phyloP scores from a whole-genome alignment of 768 basidiomycete genomes.

The Xerocomellus amylosporus region DNA sequence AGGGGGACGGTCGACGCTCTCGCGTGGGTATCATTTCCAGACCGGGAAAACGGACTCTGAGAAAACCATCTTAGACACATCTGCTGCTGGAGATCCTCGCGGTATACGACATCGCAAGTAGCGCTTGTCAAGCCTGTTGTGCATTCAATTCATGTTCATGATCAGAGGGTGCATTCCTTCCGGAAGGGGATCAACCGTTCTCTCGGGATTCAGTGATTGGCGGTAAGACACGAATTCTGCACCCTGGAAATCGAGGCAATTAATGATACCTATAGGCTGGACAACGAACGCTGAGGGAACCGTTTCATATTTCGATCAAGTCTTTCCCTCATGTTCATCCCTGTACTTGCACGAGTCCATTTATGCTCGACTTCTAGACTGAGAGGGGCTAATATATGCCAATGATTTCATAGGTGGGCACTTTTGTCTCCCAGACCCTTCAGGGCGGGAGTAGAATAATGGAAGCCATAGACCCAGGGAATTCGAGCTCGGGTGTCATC shows the following conservation, averaged over 20 bases:
- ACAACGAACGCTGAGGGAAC: conserved; percentile 32
- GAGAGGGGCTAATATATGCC: background rate
- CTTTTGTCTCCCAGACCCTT: conserved; percentile 32
- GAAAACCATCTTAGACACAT: conserved; percentile 34
- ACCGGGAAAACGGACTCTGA: conserved; percentile 21
- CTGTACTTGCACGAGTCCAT: conserved; percentile 30
- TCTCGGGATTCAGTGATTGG: conserved; percentile 37
- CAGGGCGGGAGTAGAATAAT: conserved; percentile 27
- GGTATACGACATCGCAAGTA: conserved; percentile 42
- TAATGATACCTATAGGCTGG: conserved; percentile 24
- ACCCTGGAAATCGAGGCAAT: conserved; percentile 16
- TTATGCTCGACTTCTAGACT: background rate
- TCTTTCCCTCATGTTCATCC: conserved; percentile 35
- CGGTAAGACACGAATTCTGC: conserved; percentile 33
- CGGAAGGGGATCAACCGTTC: conserved; percentile 35
- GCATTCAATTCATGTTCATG: conserved; percentile 9
- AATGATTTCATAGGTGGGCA: conserved; percentile 15
- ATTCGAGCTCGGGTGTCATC: conserved; percentile 16
- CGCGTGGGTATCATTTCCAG: conserved; percentile 29
- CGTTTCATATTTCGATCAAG: conserved; percentile 42
- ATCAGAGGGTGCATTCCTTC: conserved; percentile 35
- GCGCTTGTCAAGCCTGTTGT: conserved; percentile 6
- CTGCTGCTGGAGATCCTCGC: conserved; percentile 43
- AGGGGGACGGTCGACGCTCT: conserved; percentile 41
- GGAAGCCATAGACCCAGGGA: conserved; percentile 5